Evolutionary conservation across 2,329 filamentous ascomycete genomes (phyloP).

Genomic region (Diplodia intermedia): DNA sequence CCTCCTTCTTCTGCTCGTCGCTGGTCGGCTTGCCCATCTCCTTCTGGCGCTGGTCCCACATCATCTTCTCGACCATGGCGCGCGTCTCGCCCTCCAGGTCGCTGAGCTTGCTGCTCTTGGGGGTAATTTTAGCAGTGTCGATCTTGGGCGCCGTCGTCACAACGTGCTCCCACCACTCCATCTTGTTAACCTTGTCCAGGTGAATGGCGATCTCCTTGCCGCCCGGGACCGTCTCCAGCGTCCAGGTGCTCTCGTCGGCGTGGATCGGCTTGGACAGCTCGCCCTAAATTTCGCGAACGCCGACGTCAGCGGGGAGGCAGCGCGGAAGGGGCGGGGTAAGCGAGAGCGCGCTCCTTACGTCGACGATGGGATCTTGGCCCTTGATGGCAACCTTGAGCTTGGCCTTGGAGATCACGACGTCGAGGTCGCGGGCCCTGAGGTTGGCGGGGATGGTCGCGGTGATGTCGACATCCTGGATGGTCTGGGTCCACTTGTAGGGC

Average conservation of each 20-base stretch:
- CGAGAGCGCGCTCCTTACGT: constrained; percentile 59
- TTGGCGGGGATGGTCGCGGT: constrained; percentile 79
- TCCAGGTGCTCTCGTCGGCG: constrained; percentile 94
- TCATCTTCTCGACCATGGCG: constrained; percentile 99
- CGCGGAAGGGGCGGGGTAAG: background rate
- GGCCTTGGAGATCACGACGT: constrained; percentile 81
- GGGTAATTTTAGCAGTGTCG: constrained; percentile 92
- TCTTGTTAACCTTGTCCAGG: constrained; percentile 94
- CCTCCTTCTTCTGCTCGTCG: constrained; percentile 93
- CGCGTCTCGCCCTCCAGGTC: constrained; percentile 95
- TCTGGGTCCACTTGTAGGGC: constrained; percentile 97
- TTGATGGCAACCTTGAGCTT: constrained; percentile 82
- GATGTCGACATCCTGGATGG: constrained; percentile 85
- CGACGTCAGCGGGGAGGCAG: constrained; percentile 33
- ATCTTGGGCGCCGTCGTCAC: constrained; percentile 86
- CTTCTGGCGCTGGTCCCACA: constrained; percentile 98
- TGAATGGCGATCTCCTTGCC: constrained; percentile 83
- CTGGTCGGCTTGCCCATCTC: constrained; percentile 86
- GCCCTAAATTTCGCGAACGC: constrained; percentile 63
- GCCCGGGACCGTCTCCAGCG: constrained; percentile 71
- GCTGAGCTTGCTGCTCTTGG: constrained; percentile 87
- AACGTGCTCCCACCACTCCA: constrained; percentile 98
- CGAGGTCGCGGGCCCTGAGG: constrained; percentile 82
- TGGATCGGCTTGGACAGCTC: constrained; percentile 79
- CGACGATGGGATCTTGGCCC: constrained; percentile 83